Base-by-base conservation (phyloP, 331 rosid genomes). In the Rosa hybrid region DNA sequence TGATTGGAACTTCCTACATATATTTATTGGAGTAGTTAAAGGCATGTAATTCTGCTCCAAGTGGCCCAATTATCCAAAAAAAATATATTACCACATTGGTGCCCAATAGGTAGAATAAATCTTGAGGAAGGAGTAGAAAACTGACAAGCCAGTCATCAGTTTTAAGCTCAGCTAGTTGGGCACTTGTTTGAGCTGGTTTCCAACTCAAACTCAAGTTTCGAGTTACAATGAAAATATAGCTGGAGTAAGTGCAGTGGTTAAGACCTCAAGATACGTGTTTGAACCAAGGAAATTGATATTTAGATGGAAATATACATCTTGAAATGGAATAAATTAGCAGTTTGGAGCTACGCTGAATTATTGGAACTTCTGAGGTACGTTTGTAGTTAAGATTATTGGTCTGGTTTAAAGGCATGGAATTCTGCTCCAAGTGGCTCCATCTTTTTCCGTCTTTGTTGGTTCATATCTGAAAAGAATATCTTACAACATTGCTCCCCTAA, bases 151-250 rank as follows among this genome's bases (percentile, higher is more conserved):
- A 8, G 42, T 71, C 57, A 6, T 71, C 75, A 45, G 38, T 7
- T 30, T 27, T 7, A 49, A n/a, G 46, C 60, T 11, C 41, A 1
- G 59, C 30, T 45, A 60, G 59, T 60, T 72, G 16, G 71, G 59
- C 50, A 44, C 45, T 25, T 45, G 60, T 76, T 8, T 45, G 79
- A 44, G 80, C 34, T 18, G 20, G 69, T 60, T 42, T 63, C 50
- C 60, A 59, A 27, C 71, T 75, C 27, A 8, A 54, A 41, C 2
- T 75, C 42, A 57, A 56, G 5, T 75, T 11, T 13, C 11, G 39
- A 10, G 39, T 57, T 75, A 4, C 14, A 11, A 53, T 54, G 14
- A 64, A 60, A 34, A 8, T 11, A 23, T 12, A 71, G 41, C 12
- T 46, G 27, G 57, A 25, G 53, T 12, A 48, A 49, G 69, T 25